phyloP scores from a whole-genome alignment of 208 protist genomes.

The Balamuthia mandrillaris region DNA sequence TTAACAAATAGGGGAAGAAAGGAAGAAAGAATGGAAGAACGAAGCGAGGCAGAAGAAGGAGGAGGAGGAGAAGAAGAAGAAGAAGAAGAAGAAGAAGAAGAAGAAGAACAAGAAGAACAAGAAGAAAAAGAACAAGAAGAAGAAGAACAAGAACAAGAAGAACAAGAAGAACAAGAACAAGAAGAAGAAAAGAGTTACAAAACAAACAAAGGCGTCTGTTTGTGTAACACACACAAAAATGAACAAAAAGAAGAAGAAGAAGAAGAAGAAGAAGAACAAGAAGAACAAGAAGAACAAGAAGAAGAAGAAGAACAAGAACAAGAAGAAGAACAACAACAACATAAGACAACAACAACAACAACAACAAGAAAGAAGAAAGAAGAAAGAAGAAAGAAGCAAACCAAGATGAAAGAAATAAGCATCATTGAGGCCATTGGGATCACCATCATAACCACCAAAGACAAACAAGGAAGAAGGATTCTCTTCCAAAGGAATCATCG shows the following conservation, averaged over 20 bases:
- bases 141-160: neutral
- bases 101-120: too few species aligned
- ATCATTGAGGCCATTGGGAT: neutral
- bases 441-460: slow-evolving; percentile 1
- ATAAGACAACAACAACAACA: neutral
- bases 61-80: too few species aligned
- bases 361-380: neutral
- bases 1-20: too few species aligned
- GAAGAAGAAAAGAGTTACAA: neutral
- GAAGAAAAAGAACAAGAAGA: neutral
- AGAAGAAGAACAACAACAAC: neutral
- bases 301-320: neutral
- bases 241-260: too few species aligned
- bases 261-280: too few species aligned
- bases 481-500: neutral
- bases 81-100: too few species aligned
- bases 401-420: neutral
- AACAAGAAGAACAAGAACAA: neutral
- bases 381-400: neutral
- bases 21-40: too few species aligned
- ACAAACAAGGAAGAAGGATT: neutral
- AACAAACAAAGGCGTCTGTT: neutral
- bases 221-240: too few species aligned
- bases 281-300: neutral
- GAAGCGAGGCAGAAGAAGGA: too few species aligned